Conservation (phyloP, 768 basidiomycete species). For the Termitomyces eurrhizus region DNA sequence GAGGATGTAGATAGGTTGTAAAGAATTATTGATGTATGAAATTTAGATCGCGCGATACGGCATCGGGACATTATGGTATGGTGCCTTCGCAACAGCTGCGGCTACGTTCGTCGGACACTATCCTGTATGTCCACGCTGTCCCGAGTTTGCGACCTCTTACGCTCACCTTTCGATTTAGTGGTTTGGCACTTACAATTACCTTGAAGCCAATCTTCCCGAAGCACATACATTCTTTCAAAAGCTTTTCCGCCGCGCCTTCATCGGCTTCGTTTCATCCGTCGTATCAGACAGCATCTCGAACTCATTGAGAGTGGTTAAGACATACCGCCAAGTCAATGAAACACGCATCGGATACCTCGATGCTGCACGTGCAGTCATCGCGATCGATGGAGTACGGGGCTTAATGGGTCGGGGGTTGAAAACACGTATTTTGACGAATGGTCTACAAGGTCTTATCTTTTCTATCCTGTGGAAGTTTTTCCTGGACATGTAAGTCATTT, state of each 20-base stretch:
- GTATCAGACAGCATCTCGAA: conserved; percentile 86
- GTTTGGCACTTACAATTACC: conserved; percentile 85
- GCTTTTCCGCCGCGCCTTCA: conserved; percentile 79
- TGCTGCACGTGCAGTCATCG: conserved; percentile 75
- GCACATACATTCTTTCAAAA: conserved; percentile 50
- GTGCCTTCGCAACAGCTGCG: conserved; percentile 86
- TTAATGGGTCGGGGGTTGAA: conserved; percentile 88
- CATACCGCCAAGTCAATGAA: conserved; percentile 89
- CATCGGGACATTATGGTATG: conserved; percentile 80
- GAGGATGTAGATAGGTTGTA: not conserved
- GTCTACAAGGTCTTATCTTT: conserved; percentile 90
- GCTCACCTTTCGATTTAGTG: conserved; percentile 39
- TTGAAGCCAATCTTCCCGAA: conserved; percentile 57
- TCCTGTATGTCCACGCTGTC: conserved; percentile 44
- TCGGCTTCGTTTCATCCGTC: conserved; percentile 86
- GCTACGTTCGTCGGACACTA: conserved; percentile 94
- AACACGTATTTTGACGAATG: conserved; percentile 87
- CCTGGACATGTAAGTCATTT: conserved; percentile 72
- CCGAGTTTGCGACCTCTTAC: not conserved
- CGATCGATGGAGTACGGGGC: conserved; percentile 70
- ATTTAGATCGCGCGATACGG: conserved; percentile 69
- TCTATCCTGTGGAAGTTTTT: conserved; percentile 89
- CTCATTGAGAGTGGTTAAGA: conserved; percentile 90
- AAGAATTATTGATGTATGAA: not conserved
- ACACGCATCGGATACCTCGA: conserved; percentile 74